A percentile compares a stretch with the other conserved stretches of the same genome.
Evolutionary conservation across 331 rosid genomes (phyloP).

Genomic region (Malus hybrid): DNA sequence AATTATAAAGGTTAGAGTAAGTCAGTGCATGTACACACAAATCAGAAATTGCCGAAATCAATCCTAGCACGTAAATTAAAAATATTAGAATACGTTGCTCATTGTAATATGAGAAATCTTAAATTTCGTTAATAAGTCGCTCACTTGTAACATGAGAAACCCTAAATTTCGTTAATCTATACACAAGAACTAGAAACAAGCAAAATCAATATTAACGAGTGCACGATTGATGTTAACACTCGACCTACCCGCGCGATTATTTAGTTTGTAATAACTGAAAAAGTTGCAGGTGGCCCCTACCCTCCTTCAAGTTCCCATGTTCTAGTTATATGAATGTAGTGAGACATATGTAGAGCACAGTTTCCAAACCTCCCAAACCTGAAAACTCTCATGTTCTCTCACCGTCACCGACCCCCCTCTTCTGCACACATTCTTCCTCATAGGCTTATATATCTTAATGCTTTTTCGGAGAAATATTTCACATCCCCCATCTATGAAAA

Average conservation of each 20-base stretch:
- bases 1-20: too few relatives aligned
- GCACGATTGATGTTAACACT: too few relatives aligned
- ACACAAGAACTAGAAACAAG: too few relatives aligned
- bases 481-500: background rate
- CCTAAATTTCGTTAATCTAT: too few relatives aligned
- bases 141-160: too few relatives aligned
- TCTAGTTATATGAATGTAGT: slow-evolving; percentile 46
- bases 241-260: background rate
- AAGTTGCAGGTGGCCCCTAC: slow-evolving; percentile 4
- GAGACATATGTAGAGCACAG: background rate
- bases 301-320: slow-evolving; percentile 52
- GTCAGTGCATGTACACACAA: too few relatives aligned
- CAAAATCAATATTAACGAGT: too few relatives aligned
- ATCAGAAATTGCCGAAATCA: too few relatives aligned
- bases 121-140: too few relatives aligned
- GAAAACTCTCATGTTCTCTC: slow-evolving; percentile 45
- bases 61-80: too few relatives aligned
- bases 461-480: background rate
- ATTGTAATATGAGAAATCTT: too few relatives aligned
- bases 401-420: slow-evolving; percentile 32
- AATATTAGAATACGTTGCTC: too few relatives aligned
- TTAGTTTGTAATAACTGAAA: background rate
- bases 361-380: slow-evolving; percentile 56
- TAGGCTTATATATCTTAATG: background rate
- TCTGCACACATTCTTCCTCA: slow-evolving; percentile 46